Percentiles rank a stretch among this genome's conserved stretches.
Evolutionary conservation across 164 flowering plant species (phyloP).

Genomic region (Vitis amurensis): DNA sequence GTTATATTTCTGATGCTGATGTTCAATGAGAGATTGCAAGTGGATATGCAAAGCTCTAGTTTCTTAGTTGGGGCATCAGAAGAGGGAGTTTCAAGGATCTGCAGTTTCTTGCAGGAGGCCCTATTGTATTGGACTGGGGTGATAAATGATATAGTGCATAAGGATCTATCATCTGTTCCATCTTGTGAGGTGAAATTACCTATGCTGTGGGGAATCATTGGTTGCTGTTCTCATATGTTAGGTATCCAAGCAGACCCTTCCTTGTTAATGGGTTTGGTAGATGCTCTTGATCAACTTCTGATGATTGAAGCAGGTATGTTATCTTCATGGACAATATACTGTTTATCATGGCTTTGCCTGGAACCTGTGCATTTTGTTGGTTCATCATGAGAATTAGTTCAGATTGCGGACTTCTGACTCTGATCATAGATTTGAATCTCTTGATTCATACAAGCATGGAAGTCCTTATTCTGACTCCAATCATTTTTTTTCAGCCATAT

Average conservation of each 20-base stretch:
- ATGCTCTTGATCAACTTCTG: slow-evolving; percentile 58
- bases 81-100: slow-evolving; percentile 28
- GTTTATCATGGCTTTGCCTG: no score
- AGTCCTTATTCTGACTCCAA: no score
- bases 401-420: no score
- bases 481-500: not conserved
- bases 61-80: slow-evolving; percentile 32
- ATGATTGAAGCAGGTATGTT: slow-evolving; percentile 43
- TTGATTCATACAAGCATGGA: no score
- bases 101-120: slow-evolving; percentile 29
- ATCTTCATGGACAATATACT: not conserved
- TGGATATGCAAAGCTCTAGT: slow-evolving; percentile 15
- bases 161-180: slow-evolving; percentile 19
- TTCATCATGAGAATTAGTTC: not conserved
- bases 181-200: slow-evolving; percentile 45
- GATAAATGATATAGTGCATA: slow-evolving; percentile 28
- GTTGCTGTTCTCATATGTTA: slow-evolving; percentile 50
- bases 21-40: slow-evolving; percentile 50
- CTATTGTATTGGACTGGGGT: slow-evolving; percentile 34
- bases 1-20: slow-evolving; percentile 49
- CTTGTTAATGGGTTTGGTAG: slow-evolving; percentile 48
- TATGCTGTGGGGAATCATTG: slow-evolving; percentile 66
- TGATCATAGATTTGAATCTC: no score
- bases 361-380: not conserved
- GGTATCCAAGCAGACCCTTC: slow-evolving; percentile 31